Conservation (phyloP, 73 alveolate genomes). For the Tetrahymena elliotti region DNA sequence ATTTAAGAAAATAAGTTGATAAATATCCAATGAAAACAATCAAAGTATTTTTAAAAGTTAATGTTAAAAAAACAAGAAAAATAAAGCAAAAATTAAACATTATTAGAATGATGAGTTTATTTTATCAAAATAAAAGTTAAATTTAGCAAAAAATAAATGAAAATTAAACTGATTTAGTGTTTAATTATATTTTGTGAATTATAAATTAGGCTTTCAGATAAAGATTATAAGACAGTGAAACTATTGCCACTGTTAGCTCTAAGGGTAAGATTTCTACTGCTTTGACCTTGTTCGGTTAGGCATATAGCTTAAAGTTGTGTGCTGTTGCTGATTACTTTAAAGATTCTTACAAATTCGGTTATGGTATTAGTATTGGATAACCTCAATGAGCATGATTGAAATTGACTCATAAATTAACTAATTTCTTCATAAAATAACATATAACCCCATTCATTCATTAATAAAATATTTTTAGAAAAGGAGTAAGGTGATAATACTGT, state of each 20-base stretch:
- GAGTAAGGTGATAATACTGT: not conserved
- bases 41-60: no score
- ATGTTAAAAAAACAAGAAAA: no score
- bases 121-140: no score
- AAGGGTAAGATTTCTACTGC: slow-evolving; percentile 20
- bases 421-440: not conserved
- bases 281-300: slow-evolving; percentile 15
- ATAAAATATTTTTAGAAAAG: not conserved
- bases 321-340: slow-evolving; percentile 39
- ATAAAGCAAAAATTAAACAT: no score
- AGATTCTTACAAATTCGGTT: slow-evolving; percentile 42
- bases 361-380: slow-evolving; percentile 34
- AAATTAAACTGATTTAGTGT: no score
- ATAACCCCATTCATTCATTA: not conserved
- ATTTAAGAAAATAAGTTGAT: no score
- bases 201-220: slow-evolving; percentile 30
- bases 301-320: slow-evolving; percentile 37
- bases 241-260: slow-evolving; percentile 20
- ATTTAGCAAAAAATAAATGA: no score
- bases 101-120: no score
- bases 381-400: not conserved
- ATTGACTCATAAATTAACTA: not conserved
- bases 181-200: not conserved
- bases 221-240: slow-evolving; percentile 20
- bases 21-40: no score